Evolutionary conservation across 1,139 yeast species (phyloP), one percentile per base, ranked within the genome.

Genomic region (Zygosaccharomyces sapae): DNA sequence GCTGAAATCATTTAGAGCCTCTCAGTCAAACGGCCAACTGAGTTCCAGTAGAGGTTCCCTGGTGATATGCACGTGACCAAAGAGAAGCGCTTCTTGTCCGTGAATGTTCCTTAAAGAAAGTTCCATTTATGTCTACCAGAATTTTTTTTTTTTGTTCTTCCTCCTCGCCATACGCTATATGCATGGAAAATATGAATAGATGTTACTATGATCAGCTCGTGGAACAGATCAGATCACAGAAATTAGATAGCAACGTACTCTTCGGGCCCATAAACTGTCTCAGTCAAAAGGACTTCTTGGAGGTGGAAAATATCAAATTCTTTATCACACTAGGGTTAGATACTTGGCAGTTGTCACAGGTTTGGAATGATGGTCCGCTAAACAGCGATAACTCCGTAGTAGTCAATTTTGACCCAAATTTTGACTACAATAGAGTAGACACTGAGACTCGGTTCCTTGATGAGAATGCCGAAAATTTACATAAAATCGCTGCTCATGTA

Each of bases 191-290:
- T 3, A 31, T 31, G 25, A 45, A 41, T 33, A 43, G 44, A 4
- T 48, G 47, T 27, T 48, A 48, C 33, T 30, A 44, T 19, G 36
- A 66, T 10, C 55, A 57, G 36, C 62, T 66, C 7, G 24, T 47
- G 43, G 52, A 55, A 33, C 59, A 55, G 41, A 48, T 55, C 33
- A 51, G 46, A 33, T 67, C 71, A 5, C 70, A 66, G 48, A 64
- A 58, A 43, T 43, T 69, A 27, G 58, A 66, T 20, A 56, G 58
- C 27, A 62, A 62, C 42, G 56, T 67, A 1, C 68, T 67, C 59
- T 54, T 67, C 33, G 71, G 72, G 3, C 69, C 71, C 3, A 45
- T 68, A 33, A 63, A 67, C 51, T 55, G 68, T 0, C 55, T 68
- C 7, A 65, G 67, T 0, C 68, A 67, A 50, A 50, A 53, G 13